Conservation (phyloP, 768 basidiomycete species). For the Mycena alexandri region DNA sequence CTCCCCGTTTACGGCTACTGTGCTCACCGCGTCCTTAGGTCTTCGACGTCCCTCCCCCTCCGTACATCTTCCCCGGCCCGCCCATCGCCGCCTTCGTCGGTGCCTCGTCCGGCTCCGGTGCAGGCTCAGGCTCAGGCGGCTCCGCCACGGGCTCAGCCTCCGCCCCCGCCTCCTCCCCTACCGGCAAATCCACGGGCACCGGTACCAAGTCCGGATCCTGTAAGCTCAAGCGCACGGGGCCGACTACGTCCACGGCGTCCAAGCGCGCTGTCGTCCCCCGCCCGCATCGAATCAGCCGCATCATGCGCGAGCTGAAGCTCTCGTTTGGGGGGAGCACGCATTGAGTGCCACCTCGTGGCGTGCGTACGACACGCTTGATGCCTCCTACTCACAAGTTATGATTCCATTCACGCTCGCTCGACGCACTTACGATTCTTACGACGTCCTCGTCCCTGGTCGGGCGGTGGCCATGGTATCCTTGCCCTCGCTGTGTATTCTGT, state of each 20-base stretch:
- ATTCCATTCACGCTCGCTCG: no score
- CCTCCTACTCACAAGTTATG: no score
- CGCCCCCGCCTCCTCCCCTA: not conserved
- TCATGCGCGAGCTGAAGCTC: conserved; percentile 49
- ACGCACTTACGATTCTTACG: no score
- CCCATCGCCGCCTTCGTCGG: conserved; percentile 56
- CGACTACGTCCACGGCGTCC: not conserved
- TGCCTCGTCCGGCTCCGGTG: conserved; percentile 2
- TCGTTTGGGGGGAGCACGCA: conserved; percentile 25
- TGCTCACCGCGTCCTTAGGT: conserved; percentile 18
- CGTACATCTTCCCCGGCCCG: conserved; percentile 67
- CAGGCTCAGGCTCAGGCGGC: no score
- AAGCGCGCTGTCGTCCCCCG: conserved; percentile 28
- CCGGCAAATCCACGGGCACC: no score
- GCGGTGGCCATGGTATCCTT: no score
- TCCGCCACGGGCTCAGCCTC: not conserved
- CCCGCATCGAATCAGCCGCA: conserved; percentile 49
- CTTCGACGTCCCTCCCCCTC: not conserved
- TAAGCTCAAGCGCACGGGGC: conserved; percentile 28
- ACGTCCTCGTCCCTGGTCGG: no score
- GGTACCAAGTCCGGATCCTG: conserved; percentile 28
- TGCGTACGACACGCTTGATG: no score
- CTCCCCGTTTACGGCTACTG: not conserved
- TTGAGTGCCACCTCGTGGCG: no score
- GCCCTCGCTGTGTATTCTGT: no score